Evolutionary conservation across 371 early-diverging fungal species (phyloP), one percentile per base, ranked within the genome.

Genomic region (Chytridium lagenaria): DNA sequence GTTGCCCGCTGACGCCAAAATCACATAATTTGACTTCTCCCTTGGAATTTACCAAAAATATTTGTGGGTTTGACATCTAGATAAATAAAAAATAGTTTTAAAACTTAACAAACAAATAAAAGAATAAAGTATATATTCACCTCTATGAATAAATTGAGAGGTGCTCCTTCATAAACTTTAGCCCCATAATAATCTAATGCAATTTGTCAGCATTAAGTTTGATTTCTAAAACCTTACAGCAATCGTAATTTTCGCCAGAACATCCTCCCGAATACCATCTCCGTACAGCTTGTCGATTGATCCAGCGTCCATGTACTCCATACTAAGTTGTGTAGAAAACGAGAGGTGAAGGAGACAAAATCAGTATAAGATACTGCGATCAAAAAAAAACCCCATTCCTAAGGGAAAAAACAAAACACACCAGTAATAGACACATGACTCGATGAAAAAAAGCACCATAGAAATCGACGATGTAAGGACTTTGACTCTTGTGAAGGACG

Each of bases 361-460:
- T n/a, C n/a, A n/a, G n/a, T n/a, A n/a, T n/a, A n/a, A n/a, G n/a
- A n/a, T n/a, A n/a, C n/a, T n/a, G n/a, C n/a, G n/a, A n/a, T n/a
- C n/a, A n/a, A n/a, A n/a, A n/a, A n/a, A n/a, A n/a, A n/a, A n/a
- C n/a, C n/a, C n/a, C n/a, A n/a, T n/a, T n/a, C n/a, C n/a, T n/a
- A n/a, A n/a, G n/a, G n/a, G n/a, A n/a, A n/a, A n/a, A n/a, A n/a
- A n/a, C n/a, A 39, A 30, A 10, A 92, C 94, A 91, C 91, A 93
- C 79, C 95, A 96, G 78, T 94, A 94, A 78, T 95, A 97, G 0
- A 96, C 96, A 79, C 94, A 93, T n/a, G 92, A 91, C 77, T 96
- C 96, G 70, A 94, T 90, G 76, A 95, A 95, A n/a, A 84, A 96
- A 97, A 0, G 98, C 98, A n/a, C 98, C 98, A 83, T 97, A 97